Evolutionary conservation across 1,139 yeast genomes (phyloP), one percentile per base, ranked within the genome.

Genomic region (Hemisphaericaspora xylanilytica): DNA sequence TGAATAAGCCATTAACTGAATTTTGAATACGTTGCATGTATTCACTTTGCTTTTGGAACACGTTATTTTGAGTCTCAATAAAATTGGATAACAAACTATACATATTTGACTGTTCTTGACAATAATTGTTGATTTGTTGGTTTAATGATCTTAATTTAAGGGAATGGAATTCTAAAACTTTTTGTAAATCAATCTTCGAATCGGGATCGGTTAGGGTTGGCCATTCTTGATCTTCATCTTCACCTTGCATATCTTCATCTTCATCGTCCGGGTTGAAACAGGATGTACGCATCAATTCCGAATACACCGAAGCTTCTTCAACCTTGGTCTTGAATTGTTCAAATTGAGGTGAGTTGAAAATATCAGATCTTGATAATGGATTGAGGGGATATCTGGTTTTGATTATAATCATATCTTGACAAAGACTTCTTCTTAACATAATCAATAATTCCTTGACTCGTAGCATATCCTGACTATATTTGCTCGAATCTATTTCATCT

Each of bases 331-430:
- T 53, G 45, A 48, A 65, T 7, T 45, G 41, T 16, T 46, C 42
- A 40, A 64, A 64, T 7, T 48, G 36, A 2, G 45, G 43, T 11
- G 54, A 46, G 33, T 51, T 57, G 46, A 65, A 65, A 4, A 63
- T 47, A 5, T 63, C 61, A 40, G 64, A 66, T 25, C 46, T 45
- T 16, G 56, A 53, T 11, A 65, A 44, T 4, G 61, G 56, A 41
- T 56, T 60, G 5, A 48, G 38, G 3, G 70, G 69, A 42, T 56
- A 61, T 27, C 45, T 40, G 26, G 42, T 45, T 36, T 51, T 52
- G 2, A 65, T 40, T 2, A 60, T 39, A 3, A 59, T 63, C 70
- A 65, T 64, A 42, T 65, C 71, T 47, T 65, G 71, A 24, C 61
- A 50, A 27, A 65, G 46, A 26, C 54, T 49, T 28, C 55, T 47